Percentiles rank a stretch among this genome's conserved stretches.
Conservation (phyloP, 805 yeast genomes). For the Zygotorulaspora sp. region DNA sequence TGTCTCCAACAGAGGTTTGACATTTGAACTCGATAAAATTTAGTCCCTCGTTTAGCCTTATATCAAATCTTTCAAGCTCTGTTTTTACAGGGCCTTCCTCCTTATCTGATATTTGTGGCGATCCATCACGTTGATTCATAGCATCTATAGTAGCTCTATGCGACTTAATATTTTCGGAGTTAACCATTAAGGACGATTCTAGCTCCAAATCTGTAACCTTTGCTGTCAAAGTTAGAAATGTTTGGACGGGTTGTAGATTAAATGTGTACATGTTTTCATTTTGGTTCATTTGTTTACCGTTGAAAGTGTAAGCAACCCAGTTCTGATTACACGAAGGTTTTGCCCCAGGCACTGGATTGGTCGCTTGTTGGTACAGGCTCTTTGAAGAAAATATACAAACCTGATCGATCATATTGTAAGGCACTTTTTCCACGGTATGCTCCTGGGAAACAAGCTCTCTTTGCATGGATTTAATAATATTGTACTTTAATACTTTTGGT, state of each 20-base stretch:
- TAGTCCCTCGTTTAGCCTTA: constrained; percentile 32
- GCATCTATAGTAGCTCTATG: constrained; percentile 5
- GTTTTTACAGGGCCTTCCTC: constrained; percentile 5
- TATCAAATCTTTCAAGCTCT: constrained; percentile 26
- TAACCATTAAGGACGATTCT: constrained; percentile 19
- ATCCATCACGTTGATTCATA: constrained; percentile 10
- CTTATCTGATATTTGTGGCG: constrained; percentile 7
- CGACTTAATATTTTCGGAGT: constrained; percentile 23
- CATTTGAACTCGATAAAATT: constrained; percentile 29
- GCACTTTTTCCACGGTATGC: constrained; percentile 21
- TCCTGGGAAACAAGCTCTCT: constrained; percentile 21
- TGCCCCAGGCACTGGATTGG: constrained; percentile 28
- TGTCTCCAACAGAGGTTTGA: constrained; percentile 11
- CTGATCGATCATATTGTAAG: constrained; percentile 23
- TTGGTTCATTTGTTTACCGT: constrained; percentile 24
- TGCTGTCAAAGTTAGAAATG: constrained; percentile 26
- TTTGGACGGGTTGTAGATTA: constrained; percentile 30
- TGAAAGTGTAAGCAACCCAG: constrained; percentile 32
- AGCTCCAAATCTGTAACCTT: constrained; percentile 13
- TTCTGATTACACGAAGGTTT: constrained; percentile 30
- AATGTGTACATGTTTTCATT: constrained; percentile 29
- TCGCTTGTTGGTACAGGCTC: constrained; percentile 28
- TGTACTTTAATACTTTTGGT: constrained; percentile 27
- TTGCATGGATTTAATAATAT: constrained; percentile 27
- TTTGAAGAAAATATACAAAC: constrained; percentile 28